Evolutionary conservation across 208 protist species (phyloP).

Genomic region (Trypanosoma vivax): DNA sequence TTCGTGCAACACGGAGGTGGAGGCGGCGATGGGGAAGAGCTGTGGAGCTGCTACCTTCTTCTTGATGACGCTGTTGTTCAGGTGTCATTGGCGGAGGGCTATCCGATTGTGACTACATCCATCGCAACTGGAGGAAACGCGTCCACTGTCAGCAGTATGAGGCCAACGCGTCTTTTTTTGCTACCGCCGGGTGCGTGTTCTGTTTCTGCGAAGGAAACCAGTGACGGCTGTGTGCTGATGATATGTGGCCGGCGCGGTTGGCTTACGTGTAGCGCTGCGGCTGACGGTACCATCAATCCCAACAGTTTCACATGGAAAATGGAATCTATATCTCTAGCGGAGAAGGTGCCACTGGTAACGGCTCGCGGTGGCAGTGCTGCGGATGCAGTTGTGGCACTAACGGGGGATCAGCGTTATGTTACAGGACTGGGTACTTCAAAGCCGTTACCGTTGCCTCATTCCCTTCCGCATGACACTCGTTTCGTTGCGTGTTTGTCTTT

Average conservation of each 20-base stretch:
- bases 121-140: not conserved
- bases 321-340: conserved; percentile 13
- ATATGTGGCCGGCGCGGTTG: conserved; percentile 41
- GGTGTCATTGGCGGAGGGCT: conserved; percentile 44
- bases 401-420: conserved; percentile 9
- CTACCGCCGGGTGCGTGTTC: not conserved
- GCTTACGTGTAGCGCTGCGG: conserved; percentile 28
- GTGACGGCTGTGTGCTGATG: conserved; percentile 17
- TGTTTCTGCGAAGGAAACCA: not conserved
- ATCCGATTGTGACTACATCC: conserved; percentile 31
- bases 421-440: conserved; percentile 8
- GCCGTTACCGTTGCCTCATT: conserved; percentile 1
- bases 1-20: conserved; percentile 18
- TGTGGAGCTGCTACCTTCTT: conserved; percentile 43
- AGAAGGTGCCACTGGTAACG: conserved; percentile 2
- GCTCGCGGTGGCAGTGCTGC: not conserved
- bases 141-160: not conserved
- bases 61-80: conserved; percentile 56
- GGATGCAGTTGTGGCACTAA: conserved; percentile 14
- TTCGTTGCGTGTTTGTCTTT: conserved; percentile 17
- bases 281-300: conserved; percentile 52
- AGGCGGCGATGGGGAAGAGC: not conserved
- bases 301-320: conserved; percentile 21
- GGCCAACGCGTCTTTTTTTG: conserved; percentile 9
- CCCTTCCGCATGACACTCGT: conserved; percentile 18